Percentiles rank a stretch among this genome's conserved stretches.
Conservation (phyloP, 148 eudicot species). For the Chenopodium formosanum region DNA sequence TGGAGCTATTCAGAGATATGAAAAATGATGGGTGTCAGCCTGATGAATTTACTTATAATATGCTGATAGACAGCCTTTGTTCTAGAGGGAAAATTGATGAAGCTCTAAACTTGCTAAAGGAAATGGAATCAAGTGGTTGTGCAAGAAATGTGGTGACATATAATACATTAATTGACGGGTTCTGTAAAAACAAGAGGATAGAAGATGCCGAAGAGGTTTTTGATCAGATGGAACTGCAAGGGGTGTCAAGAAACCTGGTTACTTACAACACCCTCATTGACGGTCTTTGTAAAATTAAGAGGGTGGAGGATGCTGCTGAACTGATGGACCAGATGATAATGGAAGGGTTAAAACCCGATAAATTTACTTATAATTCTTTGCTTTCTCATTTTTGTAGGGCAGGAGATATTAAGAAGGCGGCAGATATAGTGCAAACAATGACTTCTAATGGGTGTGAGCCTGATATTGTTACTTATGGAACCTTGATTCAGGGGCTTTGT, state of each 20-base stretch:
- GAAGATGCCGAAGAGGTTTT: constrained; percentile 94
- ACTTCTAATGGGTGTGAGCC: constrained; percentile 89
- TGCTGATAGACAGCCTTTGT: constrained; percentile 78
- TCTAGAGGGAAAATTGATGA: constrained; percentile 58
- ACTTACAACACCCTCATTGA: constrained; percentile 88
- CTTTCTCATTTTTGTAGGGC: constrained; percentile 76
- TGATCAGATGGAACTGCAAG: constrained; percentile 89
- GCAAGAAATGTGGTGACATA: constrained; percentile 75
- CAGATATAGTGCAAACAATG: constrained; percentile 94
- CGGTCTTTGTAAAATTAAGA: constrained; percentile 64
- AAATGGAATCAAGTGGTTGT: constrained; percentile 90
- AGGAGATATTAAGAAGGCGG: constrained; percentile 81
- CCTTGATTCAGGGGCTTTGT: constrained; percentile 85
- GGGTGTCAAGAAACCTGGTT: constrained; percentile 68
- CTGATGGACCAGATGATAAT: constrained; percentile 95
- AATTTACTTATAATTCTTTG: constrained; percentile 76
- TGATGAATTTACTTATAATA: constrained; percentile 87
- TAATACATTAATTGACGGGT: constrained; percentile 75
- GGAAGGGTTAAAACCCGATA: constrained; percentile 92
- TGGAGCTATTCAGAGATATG: constrained; percentile 77
- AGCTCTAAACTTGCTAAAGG: constrained; percentile 67
- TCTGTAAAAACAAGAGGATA: constrained; percentile 74
- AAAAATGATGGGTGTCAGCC: constrained; percentile 79
- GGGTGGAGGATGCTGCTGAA: constrained; percentile 74
- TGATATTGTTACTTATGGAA: constrained; percentile 83